phyloP scores from a whole-genome alignment of 1,284 basidiomycete species.

The Afroboletus lepidellus region DNA sequence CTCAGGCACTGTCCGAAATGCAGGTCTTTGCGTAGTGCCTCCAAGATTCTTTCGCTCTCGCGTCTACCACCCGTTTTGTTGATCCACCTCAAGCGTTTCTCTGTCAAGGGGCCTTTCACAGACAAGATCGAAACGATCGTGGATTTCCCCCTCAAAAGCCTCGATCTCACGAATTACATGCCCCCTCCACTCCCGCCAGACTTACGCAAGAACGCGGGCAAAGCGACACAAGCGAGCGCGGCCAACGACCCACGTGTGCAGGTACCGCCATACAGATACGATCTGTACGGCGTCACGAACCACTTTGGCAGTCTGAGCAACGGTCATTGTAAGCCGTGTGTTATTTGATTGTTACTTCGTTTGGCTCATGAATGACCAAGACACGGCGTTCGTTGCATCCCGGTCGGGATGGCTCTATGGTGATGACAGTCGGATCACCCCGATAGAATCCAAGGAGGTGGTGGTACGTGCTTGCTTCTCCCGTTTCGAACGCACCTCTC shows the following conservation, averaged over 20 bases:
- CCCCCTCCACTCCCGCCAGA: constrained; percentile 75
- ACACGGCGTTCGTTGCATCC: constrained; percentile 83
- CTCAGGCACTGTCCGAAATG: constrained; percentile 90
- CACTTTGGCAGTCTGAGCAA: constrained; percentile 89
- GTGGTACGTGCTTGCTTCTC: constrained; percentile 59
- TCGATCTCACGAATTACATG: constrained; percentile 93
- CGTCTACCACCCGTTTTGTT: constrained; percentile 92
- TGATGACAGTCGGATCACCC: constrained; percentile 79
- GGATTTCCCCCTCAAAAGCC: constrained; percentile 79
- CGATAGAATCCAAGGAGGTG: constrained; percentile 75
- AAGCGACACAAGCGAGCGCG: constrained; percentile 21
- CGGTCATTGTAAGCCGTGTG: constrained; percentile 79
- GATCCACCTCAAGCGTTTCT: constrained; percentile 96
- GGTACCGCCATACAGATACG: constrained; percentile 82
- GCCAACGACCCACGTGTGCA: constrained; percentile 76
- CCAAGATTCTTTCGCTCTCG: constrained; percentile 80
- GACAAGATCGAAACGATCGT: constrained; percentile 93
- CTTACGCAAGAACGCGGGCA: constrained; percentile 42
- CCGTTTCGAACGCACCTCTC: constrained; percentile 2
- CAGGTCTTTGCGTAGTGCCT: constrained; percentile 69
- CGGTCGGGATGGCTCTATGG: constrained; percentile 83
- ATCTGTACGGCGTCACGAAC: constrained; percentile 88
- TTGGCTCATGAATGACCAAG: constrained; percentile 38
- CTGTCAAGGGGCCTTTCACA: constrained; percentile 88
- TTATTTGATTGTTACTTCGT: not conserved